phyloP scores from a whole-genome alignment of 805 yeast species.

The Blastobotrys terrestris region DNA sequence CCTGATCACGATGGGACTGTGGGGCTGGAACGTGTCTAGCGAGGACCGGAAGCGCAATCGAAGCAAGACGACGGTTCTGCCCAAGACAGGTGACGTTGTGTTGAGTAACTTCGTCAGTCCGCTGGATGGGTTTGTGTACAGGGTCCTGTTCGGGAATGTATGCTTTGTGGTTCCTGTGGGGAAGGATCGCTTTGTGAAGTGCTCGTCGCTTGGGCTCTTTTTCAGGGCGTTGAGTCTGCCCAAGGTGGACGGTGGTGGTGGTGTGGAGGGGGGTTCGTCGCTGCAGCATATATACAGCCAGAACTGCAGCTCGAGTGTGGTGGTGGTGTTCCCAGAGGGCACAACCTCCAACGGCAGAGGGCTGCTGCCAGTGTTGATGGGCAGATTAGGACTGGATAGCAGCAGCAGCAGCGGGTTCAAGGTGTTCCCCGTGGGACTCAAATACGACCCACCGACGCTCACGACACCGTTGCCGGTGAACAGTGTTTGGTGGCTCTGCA shows the following conservation, averaged over 20 bases:
- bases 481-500: slow-evolving; percentile 24
- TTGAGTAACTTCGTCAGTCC: slow-evolving; percentile 57
- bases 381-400: slow-evolving; percentile 19
- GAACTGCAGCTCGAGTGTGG: slow-evolving; percentile 35
- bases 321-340: slow-evolving; percentile 68
- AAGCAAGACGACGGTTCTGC: slow-evolving; percentile 20
- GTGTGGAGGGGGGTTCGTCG: neutral
- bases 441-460: slow-evolving; percentile 29
- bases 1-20: slow-evolving; percentile 5
- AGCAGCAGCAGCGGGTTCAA: slow-evolving; percentile 7
- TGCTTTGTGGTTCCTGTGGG: slow-evolving; percentile 37
- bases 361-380: slow-evolving; percentile 48
- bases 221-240: slow-evolving; percentile 19
- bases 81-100: slow-evolving; percentile 43
- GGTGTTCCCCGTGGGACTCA: slow-evolving; percentile 27
- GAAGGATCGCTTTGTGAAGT: neutral
- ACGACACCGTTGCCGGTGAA: slow-evolving; percentile 32
- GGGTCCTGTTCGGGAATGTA: slow-evolving; percentile 19
- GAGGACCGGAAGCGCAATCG: slow-evolving; percentile 6
- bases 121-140: slow-evolving; percentile 42
- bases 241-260: neutral
- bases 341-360: slow-evolving; percentile 82
- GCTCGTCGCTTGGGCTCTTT: slow-evolving; percentile 10
- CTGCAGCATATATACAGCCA: slow-evolving; percentile 15
- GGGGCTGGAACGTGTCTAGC: slow-evolving; percentile 1